Percentiles rank a stretch among this genome's conserved stretches.
These are phyloP conservation scores for Linanthus parryae DNA, from an alignment of 148 eudicot genomes.

Conservation along the genomic window DNA sequence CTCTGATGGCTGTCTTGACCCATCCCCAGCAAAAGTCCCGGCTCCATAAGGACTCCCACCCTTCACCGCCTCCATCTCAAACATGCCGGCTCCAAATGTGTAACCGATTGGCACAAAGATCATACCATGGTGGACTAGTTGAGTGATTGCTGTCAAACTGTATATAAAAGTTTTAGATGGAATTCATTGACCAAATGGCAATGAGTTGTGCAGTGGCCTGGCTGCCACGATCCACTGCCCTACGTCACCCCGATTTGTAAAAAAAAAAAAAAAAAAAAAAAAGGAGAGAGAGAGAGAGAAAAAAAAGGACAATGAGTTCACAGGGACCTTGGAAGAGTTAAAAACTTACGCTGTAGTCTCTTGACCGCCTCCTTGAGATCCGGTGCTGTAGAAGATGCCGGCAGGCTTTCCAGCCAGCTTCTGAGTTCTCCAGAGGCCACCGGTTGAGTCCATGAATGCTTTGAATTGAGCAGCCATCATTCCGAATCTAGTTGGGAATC, in stretches of 20 bases:
- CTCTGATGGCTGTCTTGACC: conserved; percentile 31
- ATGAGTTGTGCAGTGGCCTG: too few relatives aligned
- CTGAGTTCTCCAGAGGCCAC: conserved; percentile 8
- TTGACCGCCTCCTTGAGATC: conserved; percentile 14
- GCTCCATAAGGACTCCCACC: conserved; percentile 84
- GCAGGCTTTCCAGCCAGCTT: conserved; percentile 11
- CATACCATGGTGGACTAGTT: conserved; percentile 79
- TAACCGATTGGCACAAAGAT: conserved; percentile 72
- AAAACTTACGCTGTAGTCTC: conserved; percentile 9
- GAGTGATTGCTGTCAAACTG: conserved; percentile 46
- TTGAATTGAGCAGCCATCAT: conserved; percentile 14
- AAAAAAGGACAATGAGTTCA: too few relatives aligned
- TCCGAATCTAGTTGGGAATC: conserved; percentile 9
- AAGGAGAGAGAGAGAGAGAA: too few relatives aligned
- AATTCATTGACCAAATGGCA: too few relatives aligned
- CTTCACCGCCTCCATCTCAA: conserved; percentile 48
- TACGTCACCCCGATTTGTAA: too few relatives aligned
- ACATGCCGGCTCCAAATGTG: conserved; percentile 81
- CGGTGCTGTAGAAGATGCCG: conserved; percentile 8
- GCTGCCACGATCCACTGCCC: too few relatives aligned
- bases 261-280: too few relatives aligned
- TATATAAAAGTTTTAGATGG: too few relatives aligned
- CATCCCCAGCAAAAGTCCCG: conserved; percentile 71
- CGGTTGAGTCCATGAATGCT: conserved; percentile 11
- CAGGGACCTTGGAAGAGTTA: too few relatives aligned